Percentiles rank a stretch among this genome's conserved stretches.
Evolutionary conservation across 495 filamentous ascomycete species (phyloP).

Genomic region (Penicillium coprophilum): DNA sequence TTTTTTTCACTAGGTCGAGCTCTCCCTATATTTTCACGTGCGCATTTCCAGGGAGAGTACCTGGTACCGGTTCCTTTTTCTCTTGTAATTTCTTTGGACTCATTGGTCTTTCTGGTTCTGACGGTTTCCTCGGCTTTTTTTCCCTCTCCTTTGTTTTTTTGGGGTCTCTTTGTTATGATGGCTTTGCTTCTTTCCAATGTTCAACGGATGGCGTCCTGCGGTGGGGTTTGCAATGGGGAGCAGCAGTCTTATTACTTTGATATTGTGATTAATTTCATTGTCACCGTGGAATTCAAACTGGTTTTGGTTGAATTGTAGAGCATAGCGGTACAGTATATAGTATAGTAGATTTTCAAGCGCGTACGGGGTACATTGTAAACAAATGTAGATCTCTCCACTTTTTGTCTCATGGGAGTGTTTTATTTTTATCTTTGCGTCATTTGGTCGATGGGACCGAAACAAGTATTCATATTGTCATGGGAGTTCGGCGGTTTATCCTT

Average conservation of each 20-base stretch:
- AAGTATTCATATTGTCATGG: not conserved
- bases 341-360: not conserved
- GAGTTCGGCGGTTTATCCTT: not conserved
- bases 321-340: not conserved
- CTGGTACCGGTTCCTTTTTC: slow-evolving; percentile 25
- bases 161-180: slow-evolving; percentile 40
- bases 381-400: slow-evolving; percentile 1
- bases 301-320: slow-evolving; percentile 5
- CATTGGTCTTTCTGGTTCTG: slow-evolving; percentile 27
- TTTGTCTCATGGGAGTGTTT: not conserved
- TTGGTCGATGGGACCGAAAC: not conserved
- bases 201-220: slow-evolving; percentile 45
- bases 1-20: slow-evolving; percentile 22
- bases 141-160: slow-evolving; percentile 31
- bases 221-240: slow-evolving; percentile 41
- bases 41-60: slow-evolving; percentile 28
- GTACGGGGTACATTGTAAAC: not conserved
- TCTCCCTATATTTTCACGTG: slow-evolving; percentile 31
- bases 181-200: slow-evolving; percentile 31
- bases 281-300: slow-evolving; percentile 18
- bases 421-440: not conserved
- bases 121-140: slow-evolving; percentile 25
- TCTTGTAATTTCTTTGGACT: slow-evolving; percentile 30
- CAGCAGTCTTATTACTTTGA: slow-evolving; percentile 22
- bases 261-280: slow-evolving; percentile 3